Evolutionary conservation across 2,329 filamentous ascomycete genomes (phyloP), one percentile per base, ranked within the genome.

Genomic region (Domatiomyces globalis): DNA sequence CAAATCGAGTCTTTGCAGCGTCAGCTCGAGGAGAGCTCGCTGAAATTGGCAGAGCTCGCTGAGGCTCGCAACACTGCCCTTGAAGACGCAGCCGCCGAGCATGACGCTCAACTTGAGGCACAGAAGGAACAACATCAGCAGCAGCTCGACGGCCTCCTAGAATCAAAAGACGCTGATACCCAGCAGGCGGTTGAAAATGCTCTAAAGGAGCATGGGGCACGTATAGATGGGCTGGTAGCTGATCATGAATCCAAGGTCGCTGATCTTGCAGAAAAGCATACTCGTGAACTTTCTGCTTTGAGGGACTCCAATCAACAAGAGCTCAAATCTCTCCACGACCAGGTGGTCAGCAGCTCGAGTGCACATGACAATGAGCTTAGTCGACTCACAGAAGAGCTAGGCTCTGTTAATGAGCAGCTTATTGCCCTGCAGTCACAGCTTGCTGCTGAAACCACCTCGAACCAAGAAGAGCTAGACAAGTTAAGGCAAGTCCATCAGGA

Each of bases 1-100:
- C 63, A 67, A 48, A 56, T 68, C 48, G 60, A 64, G 45, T 58
- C 60, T 19, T 50, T 69, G 50, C 63, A 64, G 46, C 49, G 49
- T 2, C 64, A 66, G 33, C 56, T 69, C 10, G 61, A 65, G 17
- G 67, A 70, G 48, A 62, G 62, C 0, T 67, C 71, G 46, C 46
- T 56, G 5, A 63, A 65, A 15, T 8, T 47, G 20, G 45, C 22
- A 17, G 45, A 10, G 17, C 19, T 47, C 17, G 33, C 45, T 49
- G 65, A 65, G 43, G 58, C 65, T 22, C 59, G 56, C 39, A 63
- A 65, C 12, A 65, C 65, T 18, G 63, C 66, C 45, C 18, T 49
- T 17, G 19, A 49, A 25, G 2, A 69, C 19, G 58, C 61, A 43
- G 59, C 64, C 1, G 59, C 63, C 10, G 54, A 63, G 45, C 61